Base-by-base conservation (phyloP, 305 asterid genomes). In the Withania somnifera region DNA sequence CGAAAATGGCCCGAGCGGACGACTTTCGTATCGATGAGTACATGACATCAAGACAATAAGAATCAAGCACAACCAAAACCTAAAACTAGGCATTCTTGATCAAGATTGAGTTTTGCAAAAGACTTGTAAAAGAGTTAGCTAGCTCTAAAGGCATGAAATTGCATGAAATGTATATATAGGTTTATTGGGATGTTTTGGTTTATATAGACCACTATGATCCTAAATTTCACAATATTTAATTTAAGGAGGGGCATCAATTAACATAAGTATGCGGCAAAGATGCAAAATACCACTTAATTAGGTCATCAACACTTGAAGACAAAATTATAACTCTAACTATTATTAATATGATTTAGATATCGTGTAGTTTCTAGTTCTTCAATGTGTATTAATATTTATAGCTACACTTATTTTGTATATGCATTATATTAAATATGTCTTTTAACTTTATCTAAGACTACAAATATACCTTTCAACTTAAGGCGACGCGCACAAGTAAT, bases 11-110 rank as follows among this genome's bases (percentile, higher is more conserved):
- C 71, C 78, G 47, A 86, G 81, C 5, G n/a, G 24, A 19, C 87
- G 89, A 0, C 87, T 58, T 32, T 83, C 84, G 2, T 63, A 73
- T 2, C 3, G 15, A 0, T 2, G 15, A 0, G 32, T 14, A 10
- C 76, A 68, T 5, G 86, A 60, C 30, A 83, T 54, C 45, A 83
- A 79, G 3, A 87, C 50, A 60, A 88, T 61, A 58, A 88, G 79
- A 38, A 64, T 30, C 22, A 88, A 6, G 53, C 83, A 88, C 2
- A 85, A 57, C 83, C 83, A 86, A 2, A 85, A 42, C 26, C 76
- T 90, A 45, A 84, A 53, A 51, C 81, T 66, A 81, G 88, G 82
- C 91, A 88, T 87, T 40, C 15, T 45, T 53, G 50, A n/a, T n/a
- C n/a, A 51, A 17, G 19, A 17, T 79, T 2, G 11, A 3, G 56